These are phyloP conservation scores for Eucalyptus sp. DNA, from an alignment of 345 rosid species.

Conservation along the genomic window DNA sequence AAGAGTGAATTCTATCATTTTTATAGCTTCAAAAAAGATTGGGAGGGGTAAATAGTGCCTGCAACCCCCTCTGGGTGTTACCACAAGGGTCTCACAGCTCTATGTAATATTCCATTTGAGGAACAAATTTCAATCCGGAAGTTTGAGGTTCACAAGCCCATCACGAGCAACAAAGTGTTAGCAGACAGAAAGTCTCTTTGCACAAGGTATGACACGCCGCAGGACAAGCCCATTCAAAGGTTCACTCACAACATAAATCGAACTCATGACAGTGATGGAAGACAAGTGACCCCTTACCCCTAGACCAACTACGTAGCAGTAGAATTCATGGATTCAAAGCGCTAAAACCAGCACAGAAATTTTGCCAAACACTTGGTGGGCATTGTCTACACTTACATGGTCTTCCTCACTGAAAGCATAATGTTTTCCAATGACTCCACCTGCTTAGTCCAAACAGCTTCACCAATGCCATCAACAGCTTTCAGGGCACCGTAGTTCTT, in stretches of 20 bases:
- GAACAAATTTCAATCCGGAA: not conserved
- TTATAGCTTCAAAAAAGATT: not conserved
- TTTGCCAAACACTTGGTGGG: not conserved
- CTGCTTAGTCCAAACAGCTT: constrained; percentile 51
- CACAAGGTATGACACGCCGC: not conserved
- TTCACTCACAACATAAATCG: not conserved
- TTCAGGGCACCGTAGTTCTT: constrained; percentile 45
- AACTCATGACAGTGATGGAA: not conserved
- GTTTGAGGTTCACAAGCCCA: not conserved
- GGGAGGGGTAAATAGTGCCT: not conserved
- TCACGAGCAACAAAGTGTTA: not conserved
- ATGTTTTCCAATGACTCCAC: constrained; percentile 49
- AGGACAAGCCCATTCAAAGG: not conserved
- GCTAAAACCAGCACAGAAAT: not conserved
- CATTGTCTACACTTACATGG: constrained; percentile 23
- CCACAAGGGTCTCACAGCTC: not conserved
- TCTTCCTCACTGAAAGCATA: constrained; percentile 45
- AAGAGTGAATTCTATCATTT: not conserved
- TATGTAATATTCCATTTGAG: not conserved
- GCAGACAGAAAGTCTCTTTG: not conserved
- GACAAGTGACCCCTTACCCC: not conserved
- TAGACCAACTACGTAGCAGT: not conserved
- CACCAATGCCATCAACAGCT: constrained; percentile 35
- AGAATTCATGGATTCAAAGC: not conserved
- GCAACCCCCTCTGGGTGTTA: not conserved